Base-by-base conservation (phyloP, 768 basidiomycete genomes). In the Paxillus rubicundulus region DNA sequence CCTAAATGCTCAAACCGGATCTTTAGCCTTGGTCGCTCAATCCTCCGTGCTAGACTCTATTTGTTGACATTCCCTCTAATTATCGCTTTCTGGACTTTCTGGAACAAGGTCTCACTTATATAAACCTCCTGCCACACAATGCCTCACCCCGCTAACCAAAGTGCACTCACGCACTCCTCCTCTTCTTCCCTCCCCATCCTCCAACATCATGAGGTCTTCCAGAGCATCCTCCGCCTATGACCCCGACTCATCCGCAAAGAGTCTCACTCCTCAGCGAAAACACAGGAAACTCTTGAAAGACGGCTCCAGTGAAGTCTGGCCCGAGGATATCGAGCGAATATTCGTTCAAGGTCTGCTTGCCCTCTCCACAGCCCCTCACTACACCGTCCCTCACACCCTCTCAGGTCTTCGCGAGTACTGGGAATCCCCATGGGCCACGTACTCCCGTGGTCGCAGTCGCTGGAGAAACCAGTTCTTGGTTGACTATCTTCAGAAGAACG, bases 401-500 rank as follows among this genome's bases (percentile, higher is more conserved):
- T 47, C 47, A 88, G 88, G 88, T 46, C 83, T 91, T 28, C 80
- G 77, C 36, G 81, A 85, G 56, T 91, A 91, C 66, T 87, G 86
- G 86, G 80, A 84, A 24, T 88, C 87, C 0, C 88, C 87, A 1
- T 89, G 85, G 80, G 88, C 88, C 0, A 85, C 84, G 37, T 89
- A 86, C 66, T 86, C 86, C 28, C 83, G 86, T 18, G 88, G 89
- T 30, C 83, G 89, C 61, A 86, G 84, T 59, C 75, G 87, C 52
- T 88, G 86, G 86, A 81, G 89, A 47, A 91, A 91, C 71, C 88
- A 90, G 71, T 92, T 86, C 66, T 81, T 92, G 56, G 89, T 91
- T 65, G 87, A 90, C 57, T 86, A 87, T 62, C 81, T 92, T 53
- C 77, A 84, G 50, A 84, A 82, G 57, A 73, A 77, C 34, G 86